A percentile compares a stretch with the other conserved stretches of the same genome.
Evolutionary conservation across 768 basidiomycete species (phyloP).

Genomic region (Termitomyces heimii): DNA sequence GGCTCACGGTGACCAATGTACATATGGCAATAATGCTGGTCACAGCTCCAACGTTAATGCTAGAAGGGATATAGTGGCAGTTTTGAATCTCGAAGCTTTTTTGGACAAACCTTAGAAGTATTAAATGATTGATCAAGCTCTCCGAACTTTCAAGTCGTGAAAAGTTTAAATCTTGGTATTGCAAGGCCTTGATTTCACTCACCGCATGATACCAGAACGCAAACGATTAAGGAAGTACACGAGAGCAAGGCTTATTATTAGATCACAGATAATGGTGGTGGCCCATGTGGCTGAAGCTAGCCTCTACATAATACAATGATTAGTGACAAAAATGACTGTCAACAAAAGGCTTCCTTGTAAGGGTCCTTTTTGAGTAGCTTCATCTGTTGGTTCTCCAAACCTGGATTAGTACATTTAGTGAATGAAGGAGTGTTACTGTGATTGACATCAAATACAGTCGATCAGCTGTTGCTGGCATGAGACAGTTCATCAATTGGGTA

Average conservation of each 20-base stretch:
- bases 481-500: background rate
- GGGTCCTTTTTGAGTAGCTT: background rate
- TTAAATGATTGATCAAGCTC: background rate
- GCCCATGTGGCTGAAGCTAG: background rate
- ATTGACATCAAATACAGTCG: background rate
- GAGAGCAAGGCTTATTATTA: background rate
- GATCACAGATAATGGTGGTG: background rate
- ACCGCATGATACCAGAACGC: background rate
- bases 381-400: background rate
- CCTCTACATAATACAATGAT: background rate
- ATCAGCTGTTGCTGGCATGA: background rate
- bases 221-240: background rate
- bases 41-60: background rate
- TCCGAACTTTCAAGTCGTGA: background rate
- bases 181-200: background rate
- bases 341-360: background rate
- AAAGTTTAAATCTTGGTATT: background rate
- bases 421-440: background rate
- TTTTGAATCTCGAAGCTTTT: background rate
- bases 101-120: background rate
- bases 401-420: background rate
- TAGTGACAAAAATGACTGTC: background rate
- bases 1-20: background rate
- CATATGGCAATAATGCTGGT: background rate
- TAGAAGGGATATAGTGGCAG: background rate